These are phyloP conservation scores for Paecilomyces formosus DNA, from an alignment of 2,329 filamentous ascomycete species.

Conservation along the genomic window DNA sequence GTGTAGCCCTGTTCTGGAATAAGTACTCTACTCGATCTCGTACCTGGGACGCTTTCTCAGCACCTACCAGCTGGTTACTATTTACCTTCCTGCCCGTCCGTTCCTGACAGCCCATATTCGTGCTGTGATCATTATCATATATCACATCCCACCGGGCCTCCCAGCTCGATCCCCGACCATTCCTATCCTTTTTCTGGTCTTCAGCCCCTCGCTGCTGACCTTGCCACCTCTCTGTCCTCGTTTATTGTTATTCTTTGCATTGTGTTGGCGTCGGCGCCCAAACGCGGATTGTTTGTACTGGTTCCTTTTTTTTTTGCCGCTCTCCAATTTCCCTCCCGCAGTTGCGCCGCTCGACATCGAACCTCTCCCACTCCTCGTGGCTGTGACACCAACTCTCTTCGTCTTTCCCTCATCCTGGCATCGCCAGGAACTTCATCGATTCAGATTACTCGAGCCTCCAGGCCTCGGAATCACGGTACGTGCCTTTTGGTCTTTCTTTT, in stretches of 20 bases:
- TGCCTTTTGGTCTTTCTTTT: neutral
- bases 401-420: neutral
- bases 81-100: neutral
- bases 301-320: neutral
- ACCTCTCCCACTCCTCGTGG: neutral
- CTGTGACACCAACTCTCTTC: neutral
- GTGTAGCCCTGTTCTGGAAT: slow-evolving; percentile 4
- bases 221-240: neutral
- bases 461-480: neutral
- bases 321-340: neutral
- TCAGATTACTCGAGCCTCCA: neutral
- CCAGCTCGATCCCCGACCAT: neutral
- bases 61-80: neutral
- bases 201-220: neutral
- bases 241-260: neutral
- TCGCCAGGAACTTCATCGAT: neutral
- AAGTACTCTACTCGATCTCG: neutral
- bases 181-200: neutral
- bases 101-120: neutral
- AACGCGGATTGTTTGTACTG: neutral
- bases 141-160: neutral
- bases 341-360: neutral
- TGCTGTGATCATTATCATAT: too few species aligned
- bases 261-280: neutral
- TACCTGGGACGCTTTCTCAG: neutral